Percentiles rank a stretch among this genome's conserved stretches.
Evolutionary conservation across 2,329 filamentous ascomycete species (phyloP).

Genomic region (Aspergillus novofumigatus): DNA sequence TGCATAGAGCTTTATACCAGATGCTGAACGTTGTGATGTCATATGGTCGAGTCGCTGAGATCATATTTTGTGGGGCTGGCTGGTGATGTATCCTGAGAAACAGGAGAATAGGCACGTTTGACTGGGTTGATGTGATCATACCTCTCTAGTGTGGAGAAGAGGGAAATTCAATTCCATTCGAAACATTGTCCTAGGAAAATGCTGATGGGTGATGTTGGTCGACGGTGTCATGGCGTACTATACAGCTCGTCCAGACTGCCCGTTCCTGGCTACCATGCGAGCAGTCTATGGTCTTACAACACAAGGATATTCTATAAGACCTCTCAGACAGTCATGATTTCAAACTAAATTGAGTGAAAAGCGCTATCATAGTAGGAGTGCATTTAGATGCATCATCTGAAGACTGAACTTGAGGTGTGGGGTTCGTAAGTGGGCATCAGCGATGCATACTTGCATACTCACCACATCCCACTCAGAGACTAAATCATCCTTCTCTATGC

Average conservation of each 20-base stretch:
- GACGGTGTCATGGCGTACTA: not conserved
- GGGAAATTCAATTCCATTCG: not conserved
- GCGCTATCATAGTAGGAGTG: not conserved
- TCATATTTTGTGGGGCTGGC: conserved; percentile 21
- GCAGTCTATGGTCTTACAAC: not conserved
- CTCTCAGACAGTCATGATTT: not conserved
- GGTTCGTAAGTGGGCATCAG: not conserved
- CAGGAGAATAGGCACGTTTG: not conserved
- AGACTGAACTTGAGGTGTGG: not conserved
- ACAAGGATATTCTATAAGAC: not conserved
- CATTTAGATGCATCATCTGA: not conserved
- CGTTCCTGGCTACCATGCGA: not conserved
- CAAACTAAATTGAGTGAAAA: not conserved
- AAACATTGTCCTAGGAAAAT: not conserved
- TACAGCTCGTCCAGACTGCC: not conserved
- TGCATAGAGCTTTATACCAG: conserved; percentile 13
- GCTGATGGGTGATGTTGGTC: not conserved
- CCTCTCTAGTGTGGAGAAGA: not conserved
- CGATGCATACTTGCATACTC: not conserved
- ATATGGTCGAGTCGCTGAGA: conserved; percentile 25
- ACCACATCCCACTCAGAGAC: not conserved
- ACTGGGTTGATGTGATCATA: not conserved
- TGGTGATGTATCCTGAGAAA: not conserved
- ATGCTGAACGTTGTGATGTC: conserved; percentile 19
- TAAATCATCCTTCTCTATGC: not conserved